phyloP scores from a whole-genome alignment of 1,139 yeast genomes.

The Tardiomyces digboiensis region DNA sequence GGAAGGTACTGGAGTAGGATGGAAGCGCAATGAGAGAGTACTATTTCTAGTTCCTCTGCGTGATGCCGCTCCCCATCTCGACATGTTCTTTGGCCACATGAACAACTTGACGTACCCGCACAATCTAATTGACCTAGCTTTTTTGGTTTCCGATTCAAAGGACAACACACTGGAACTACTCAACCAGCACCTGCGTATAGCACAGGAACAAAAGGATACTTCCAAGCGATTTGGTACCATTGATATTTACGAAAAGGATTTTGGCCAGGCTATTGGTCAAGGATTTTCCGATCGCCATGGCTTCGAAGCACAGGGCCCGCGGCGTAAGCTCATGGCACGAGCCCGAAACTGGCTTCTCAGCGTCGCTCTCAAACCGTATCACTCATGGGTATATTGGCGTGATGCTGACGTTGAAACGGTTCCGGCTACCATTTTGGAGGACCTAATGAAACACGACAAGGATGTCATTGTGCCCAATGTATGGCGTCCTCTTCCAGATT shows the following conservation, averaged over 20 bases:
- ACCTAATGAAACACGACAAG: conserved; percentile 51
- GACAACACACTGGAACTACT: conserved; percentile 52
- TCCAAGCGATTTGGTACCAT: conserved; percentile 42
- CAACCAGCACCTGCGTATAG: conserved; percentile 37
- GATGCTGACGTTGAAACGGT: conserved; percentile 61
- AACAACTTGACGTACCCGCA: conserved; percentile 56
- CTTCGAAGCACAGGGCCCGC: conserved; percentile 60
- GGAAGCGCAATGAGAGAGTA: conserved; percentile 45
- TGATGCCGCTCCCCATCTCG: conserved; percentile 56
- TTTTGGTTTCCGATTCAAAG: conserved; percentile 53
- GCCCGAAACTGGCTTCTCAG: conserved; percentile 65
- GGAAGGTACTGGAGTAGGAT: conserved; percentile 41
- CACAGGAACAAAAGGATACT: conserved; percentile 42
- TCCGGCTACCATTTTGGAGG: conserved; percentile 53
- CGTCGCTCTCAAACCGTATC: conserved; percentile 53
- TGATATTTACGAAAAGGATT: conserved; percentile 55
- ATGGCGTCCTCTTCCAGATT: conserved; percentile 87
- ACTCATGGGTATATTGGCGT: conserved; percentile 70
- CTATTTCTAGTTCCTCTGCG: conserved; percentile 56
- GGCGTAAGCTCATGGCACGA: conserved; percentile 63
- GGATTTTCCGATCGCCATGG: conserved; percentile 79
- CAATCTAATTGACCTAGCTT: conserved; percentile 50
- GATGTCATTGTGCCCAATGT: conserved; percentile 81
- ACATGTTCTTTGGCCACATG: conserved; percentile 54
- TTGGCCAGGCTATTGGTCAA: conserved; percentile 62